These are phyloP conservation scores for Lasiosphaeria hispida DNA, from an alignment of 495 filamentous ascomycete species.

Conservation along the genomic window DNA sequence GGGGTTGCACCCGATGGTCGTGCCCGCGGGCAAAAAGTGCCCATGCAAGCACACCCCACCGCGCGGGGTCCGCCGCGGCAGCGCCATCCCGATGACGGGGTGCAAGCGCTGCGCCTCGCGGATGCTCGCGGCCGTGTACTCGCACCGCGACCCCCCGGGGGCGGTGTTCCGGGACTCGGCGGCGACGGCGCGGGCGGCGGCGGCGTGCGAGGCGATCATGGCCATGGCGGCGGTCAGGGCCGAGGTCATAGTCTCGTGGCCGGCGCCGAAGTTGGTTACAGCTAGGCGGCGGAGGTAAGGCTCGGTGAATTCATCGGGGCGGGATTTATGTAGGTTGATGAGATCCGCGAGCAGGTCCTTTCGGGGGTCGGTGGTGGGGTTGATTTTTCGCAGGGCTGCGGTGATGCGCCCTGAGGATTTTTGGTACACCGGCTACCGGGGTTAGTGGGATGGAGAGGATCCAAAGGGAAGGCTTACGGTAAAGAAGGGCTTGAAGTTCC, in stretches of 20 bases:
- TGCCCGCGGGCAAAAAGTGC: conserved; percentile 50
- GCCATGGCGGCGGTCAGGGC: conserved; percentile 39
- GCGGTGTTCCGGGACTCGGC: not conserved
- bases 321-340: conserved; percentile 34
- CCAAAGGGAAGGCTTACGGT: conserved; percentile 20
- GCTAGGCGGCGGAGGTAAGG: conserved; percentile 42
- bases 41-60: conserved; percentile 51
- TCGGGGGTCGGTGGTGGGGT: not conserved
- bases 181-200: conserved; percentile 16
- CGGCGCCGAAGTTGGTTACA: conserved; percentile 49
- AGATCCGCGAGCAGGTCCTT: conserved; percentile 37
- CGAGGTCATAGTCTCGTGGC: conserved; percentile 49
- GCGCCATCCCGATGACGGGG: conserved; percentile 55
- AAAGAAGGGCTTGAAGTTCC: conserved; percentile 37
- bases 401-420: conserved; percentile 27
- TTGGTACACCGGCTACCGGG: conserved; percentile 28
- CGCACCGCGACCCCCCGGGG: too few relatives aligned
- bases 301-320: conserved; percentile 33
- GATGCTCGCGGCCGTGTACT: conserved; percentile 61
- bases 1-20: conserved; percentile 58
- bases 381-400: conserved; percentile 11
- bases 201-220: conserved; percentile 30
- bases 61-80: conserved; percentile 56
- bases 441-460: not conserved
- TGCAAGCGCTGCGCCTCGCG: conserved; percentile 63